These are phyloP conservation scores for Rutstroemia sp. DNA, from an alignment of 2,329 filamentous ascomycete genomes.

Conservation along the genomic window DNA sequence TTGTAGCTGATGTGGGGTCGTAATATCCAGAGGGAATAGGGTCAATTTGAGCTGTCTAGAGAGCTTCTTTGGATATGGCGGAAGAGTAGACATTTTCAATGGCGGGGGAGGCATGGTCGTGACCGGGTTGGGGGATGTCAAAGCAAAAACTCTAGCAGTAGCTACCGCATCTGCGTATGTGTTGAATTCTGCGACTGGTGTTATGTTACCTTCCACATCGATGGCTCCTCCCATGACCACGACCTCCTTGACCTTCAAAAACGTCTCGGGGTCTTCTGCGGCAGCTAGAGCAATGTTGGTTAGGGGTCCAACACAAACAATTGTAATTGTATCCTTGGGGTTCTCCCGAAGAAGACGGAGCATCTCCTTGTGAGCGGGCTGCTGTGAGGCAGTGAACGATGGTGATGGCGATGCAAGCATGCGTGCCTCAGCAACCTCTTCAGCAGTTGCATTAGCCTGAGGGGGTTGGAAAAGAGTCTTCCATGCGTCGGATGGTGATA, in stretches of 20 bases:
- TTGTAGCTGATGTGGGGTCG: constrained; percentile 59
- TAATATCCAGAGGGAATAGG: constrained; percentile 72
- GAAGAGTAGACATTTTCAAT: constrained; percentile 41
- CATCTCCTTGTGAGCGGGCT: constrained; percentile 75
- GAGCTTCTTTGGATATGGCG: constrained; percentile 56
- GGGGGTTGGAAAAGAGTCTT: constrained; percentile 53
- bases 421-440: constrained; percentile 28
- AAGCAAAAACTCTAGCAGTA: constrained; percentile 66
- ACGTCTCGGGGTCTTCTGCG: constrained; percentile 79
- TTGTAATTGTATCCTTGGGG: constrained; percentile 76
- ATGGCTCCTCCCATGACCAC: constrained; percentile 94
- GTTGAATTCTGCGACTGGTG: constrained; percentile 90
- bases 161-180: constrained; percentile 80
- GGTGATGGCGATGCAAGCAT: constrained; percentile 29
- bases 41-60: constrained; percentile 58
- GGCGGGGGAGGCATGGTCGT: constrained; percentile 73
- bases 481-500: constrained; percentile 70
- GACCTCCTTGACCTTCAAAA: constrained; percentile 82
- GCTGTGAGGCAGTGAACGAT: constrained; percentile 70
- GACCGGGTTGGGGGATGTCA: constrained; percentile 65
- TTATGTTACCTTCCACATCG: constrained; percentile 71
- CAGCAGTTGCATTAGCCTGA: constrained; percentile 40
- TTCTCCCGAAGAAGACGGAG: constrained; percentile 78
- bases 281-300: constrained; percentile 92
- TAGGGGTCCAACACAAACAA: constrained; percentile 81